Conservation (phyloP, 495 filamentous ascomycete genomes). For the Alectoria sarmentosa region DNA sequence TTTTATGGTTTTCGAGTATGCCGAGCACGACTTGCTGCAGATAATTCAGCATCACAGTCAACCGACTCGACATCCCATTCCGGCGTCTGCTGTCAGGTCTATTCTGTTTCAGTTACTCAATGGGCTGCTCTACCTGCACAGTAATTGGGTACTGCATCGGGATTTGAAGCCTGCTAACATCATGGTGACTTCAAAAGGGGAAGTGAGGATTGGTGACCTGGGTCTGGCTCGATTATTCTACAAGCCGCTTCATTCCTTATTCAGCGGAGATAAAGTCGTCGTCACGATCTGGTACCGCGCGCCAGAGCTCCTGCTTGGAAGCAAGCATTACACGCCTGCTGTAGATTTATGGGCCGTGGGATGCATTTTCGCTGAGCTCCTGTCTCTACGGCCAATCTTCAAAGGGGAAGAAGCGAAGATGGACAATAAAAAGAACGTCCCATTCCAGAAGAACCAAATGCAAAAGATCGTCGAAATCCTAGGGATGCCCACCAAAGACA, state of each 20-base stretch:
- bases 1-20: conserved; percentile 99
- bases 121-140: conserved; percentile 88
- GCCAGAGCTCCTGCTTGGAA: conserved; percentile 86
- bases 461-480: conserved; percentile 96
- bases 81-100: conserved; percentile 77
- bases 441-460: conserved; percentile 98
- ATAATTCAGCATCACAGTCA: conserved; percentile 98
- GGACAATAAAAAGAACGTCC: conserved; percentile 94
- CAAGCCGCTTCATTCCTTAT: conserved; percentile 86
- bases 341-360: conserved; percentile 97
- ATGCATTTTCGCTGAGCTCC: conserved; percentile 93
- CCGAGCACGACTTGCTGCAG: conserved; percentile 92
- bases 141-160: conserved; percentile 94
- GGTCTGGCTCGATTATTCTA: conserved; percentile 89
- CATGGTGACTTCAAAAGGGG: conserved; percentile 86
- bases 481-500: conserved; percentile 79
- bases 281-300: conserved; percentile 99
- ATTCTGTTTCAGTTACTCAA: conserved; percentile 94
- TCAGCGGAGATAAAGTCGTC: conserved; percentile 93
- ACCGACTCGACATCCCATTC: conserved; percentile 77
- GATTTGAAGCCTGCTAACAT: conserved; percentile 98
- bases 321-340: conserved; percentile 88
- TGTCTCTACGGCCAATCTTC: conserved; percentile 90
- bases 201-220: conserved; percentile 90
- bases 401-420: conserved; percentile 99